Base-by-base conservation (phyloP, 768 basidiomycete genomes). In the Galerina marginata region DNA sequence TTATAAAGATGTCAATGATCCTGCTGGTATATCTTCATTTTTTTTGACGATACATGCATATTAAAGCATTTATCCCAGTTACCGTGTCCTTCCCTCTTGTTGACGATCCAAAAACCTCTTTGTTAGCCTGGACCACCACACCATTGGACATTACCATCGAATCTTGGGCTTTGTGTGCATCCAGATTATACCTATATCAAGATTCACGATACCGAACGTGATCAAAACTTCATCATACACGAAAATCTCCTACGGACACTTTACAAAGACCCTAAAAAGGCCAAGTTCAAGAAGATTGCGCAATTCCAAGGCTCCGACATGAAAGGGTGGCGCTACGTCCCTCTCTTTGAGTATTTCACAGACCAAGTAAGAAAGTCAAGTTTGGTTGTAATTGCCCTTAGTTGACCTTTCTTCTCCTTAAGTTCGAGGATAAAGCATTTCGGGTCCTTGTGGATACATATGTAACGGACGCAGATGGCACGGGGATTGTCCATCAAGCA, bases 71-170 rank as follows among this genome's bases (percentile, higher is more conserved):
- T 45, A 12, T 23, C 60, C 3, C 72, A 91, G 93, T 99, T 4
- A 97, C 95, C 16, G 87, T 99, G 54, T 77, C 94, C 0, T 99
- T 99, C 79, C 92, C 89, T 10, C 85, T 99, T 25, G 91, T 96
- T 20, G 94, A 97, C 64, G 97, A 99, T 70, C 93, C 94, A 2
- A 84, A 78, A 55, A 98, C 96, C 15, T 88, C 92, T 1, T 78
- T 99, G 16, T 78, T 99, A 29, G 96, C 96, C 3, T 99, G 97
- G 97, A 99, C 97, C 15, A 99, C 97, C 15, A 99, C 97, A 0
- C 97, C 97, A 0, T 99, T 99, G 96, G 95, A 99, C 97, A 0
- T 81, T 99, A 4, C 97, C 96, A 1, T 95, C 95, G 46, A 99
- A 99, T 75, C 82, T 99, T 33, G 94, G 86, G 0, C 84, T 99